Evolutionary conservation across 2,329 filamentous ascomycete genomes (phyloP).

Genomic region (Arthrobotrys musiformis): DNA sequence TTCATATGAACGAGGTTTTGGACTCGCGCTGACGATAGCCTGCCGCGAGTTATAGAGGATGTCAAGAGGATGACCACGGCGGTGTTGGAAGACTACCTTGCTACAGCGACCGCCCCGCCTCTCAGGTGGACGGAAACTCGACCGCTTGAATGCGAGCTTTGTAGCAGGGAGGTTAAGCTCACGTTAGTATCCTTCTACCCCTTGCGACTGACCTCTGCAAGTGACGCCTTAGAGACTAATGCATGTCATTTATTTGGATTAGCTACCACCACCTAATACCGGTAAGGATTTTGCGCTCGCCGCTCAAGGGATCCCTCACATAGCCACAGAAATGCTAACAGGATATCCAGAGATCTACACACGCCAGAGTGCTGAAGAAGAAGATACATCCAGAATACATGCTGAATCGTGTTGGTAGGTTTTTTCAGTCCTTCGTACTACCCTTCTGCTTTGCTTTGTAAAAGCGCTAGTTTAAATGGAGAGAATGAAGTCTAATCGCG

Average conservation of each 20-base stretch:
- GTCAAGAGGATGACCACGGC: conserved; percentile 51
- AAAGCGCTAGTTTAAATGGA: background rate
- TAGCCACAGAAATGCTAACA: background rate
- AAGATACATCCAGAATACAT: conserved; percentile 81
- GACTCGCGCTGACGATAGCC: conserved; percentile 6
- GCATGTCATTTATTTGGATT: too few species aligned
- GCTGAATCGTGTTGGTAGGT: conserved; percentile 73
- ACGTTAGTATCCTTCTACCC: conserved; percentile 26
- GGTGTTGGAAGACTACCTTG: conserved; percentile 71
- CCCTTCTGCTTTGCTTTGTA: background rate
- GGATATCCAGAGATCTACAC: conserved; percentile 69
- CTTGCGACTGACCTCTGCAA: background rate
- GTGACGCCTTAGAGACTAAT: conserved; percentile 60
- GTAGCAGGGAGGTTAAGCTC: conserved; percentile 66
- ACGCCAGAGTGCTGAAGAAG: conserved; percentile 78
- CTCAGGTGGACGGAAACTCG: conserved; percentile 72
- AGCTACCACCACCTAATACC: conserved; percentile 90
- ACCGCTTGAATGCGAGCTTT: conserved; percentile 76
- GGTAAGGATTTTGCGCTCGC: conserved; percentile 35
- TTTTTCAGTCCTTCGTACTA: background rate
- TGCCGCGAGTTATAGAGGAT: conserved; percentile 30
- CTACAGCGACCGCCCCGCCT: conserved; percentile 70
- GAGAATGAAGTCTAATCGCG: background rate
- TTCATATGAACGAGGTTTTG: background rate
- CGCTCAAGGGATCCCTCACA: background rate